These are phyloP conservation scores for Meyerozyma smithsonii DNA, from an alignment of 1,139 yeast genomes.

Conservation along the genomic window DNA sequence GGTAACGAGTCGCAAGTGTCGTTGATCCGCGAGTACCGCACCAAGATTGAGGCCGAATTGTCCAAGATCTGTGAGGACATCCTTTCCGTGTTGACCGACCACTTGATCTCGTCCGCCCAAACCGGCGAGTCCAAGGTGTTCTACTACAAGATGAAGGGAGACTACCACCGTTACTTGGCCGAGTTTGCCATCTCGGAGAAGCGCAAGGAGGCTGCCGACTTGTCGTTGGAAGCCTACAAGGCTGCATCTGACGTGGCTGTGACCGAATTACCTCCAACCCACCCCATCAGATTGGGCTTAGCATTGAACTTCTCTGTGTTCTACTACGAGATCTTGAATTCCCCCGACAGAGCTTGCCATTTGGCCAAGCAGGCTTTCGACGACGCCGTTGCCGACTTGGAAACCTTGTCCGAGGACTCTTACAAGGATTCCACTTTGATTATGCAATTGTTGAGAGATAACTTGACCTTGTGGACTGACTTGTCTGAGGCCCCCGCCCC, in stretches of 20 bases:
- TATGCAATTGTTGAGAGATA: conserved; percentile 98
- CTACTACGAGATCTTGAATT: conserved; percentile 95
- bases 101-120: conserved; percentile 90
- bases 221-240: conserved; percentile 91
- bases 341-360: conserved; percentile 98
- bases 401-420: conserved; percentile 94
- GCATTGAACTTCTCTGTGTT: conserved; percentile 97
- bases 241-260: conserved; percentile 96
- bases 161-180: conserved; percentile 97
- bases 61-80: conserved; percentile 94
- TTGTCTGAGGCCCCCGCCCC: conserved; percentile 83
- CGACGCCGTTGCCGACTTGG: conserved; percentile 98
- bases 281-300: conserved; percentile 96
- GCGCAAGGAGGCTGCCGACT: conserved; percentile 89
- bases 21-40: conserved; percentile 90
- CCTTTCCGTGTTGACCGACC: conserved; percentile 78
- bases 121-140: conserved; percentile 97
- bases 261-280: conserved; percentile 96
- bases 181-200: conserved; percentile 91
- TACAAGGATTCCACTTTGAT: conserved; percentile 97
- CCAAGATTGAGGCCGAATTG: conserved; percentile 90
- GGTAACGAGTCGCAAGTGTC: conserved; percentile 86
- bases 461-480: conserved; percentile 98
- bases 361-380: conserved; percentile 98
- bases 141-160: conserved; percentile 99